Conservation (phyloP, 2,329 filamentous ascomycete genomes). For the Aureobasidium sp. region DNA sequence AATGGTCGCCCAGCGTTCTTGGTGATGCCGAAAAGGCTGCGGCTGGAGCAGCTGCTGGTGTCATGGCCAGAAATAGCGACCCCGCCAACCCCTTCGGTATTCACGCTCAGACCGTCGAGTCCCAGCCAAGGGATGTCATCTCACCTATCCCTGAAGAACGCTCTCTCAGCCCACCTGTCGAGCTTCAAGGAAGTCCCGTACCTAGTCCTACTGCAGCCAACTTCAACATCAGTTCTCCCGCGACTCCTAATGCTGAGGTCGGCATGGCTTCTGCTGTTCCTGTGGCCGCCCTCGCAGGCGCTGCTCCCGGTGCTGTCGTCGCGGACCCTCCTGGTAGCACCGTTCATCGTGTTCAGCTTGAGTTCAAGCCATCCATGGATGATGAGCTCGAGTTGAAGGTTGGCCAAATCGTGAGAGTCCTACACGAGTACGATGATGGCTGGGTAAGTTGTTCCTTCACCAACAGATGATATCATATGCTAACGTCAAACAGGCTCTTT, state of each 20-base stretch:
- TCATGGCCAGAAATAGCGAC: conserved; percentile 25
- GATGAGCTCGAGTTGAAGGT: conserved; percentile 79
- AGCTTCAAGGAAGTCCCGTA: conserved; percentile 14
- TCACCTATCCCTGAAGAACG: conserved; percentile 18
- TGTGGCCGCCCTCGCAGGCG: conserved; percentile 30
- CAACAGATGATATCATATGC: background rate
- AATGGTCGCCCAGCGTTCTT: conserved; percentile 65
- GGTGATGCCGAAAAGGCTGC: conserved; percentile 35
- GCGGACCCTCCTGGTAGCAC: conserved; percentile 42
- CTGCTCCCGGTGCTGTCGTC: conserved; percentile 32
- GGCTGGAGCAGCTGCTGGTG: conserved; percentile 23
- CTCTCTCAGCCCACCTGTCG: conserved; percentile 12
- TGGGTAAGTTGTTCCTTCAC: conserved; percentile 60
- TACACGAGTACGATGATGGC: conserved; percentile 96
- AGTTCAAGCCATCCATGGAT: conserved; percentile 86
- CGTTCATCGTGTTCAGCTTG: conserved; percentile 88
- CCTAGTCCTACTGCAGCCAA: conserved; percentile 14
- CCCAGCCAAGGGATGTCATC: conserved; percentile 25
- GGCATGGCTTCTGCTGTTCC: conserved; percentile 32
- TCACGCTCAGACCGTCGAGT: conserved; percentile 31
- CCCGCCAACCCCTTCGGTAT: conserved; percentile 32
- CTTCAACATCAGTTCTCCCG: conserved; percentile 19
- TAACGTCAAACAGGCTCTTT: conserved; percentile 61
- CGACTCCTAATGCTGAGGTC: conserved; percentile 22
- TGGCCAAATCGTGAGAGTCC: conserved; percentile 77